A percentile compares a stretch with the other conserved stretches of the same genome.
Conservation (phyloP, 345 rosid genomes). For the Isatis tinctoria region DNA sequence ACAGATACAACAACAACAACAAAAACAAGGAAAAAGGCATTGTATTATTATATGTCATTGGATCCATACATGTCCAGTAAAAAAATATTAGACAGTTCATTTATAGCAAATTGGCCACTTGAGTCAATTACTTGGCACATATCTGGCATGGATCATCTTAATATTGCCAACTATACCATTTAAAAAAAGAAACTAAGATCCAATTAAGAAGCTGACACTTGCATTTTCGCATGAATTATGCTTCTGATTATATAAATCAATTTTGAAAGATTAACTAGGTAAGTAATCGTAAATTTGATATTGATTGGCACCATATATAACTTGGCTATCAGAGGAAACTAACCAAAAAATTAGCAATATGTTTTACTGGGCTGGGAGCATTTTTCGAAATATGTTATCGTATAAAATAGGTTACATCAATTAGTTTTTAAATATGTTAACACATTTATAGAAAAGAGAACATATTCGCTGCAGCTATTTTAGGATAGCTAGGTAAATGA, state of each 20-base stretch:
- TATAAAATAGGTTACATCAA: not conserved
- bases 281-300: not conserved
- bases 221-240: not conserved
- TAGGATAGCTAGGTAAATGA: not conserved
- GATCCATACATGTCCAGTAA: slow-evolving; percentile 16
- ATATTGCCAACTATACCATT: not conserved
- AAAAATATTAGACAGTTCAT: not conserved
- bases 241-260: not conserved
- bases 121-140: slow-evolving; percentile 3
- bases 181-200: not conserved
- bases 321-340: not conserved
- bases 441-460: not conserved
- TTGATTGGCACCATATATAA: not conserved
- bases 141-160: not conserved
- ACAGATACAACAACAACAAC: not conserved
- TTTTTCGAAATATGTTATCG: not conserved
- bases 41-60: not conserved
- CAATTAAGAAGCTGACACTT: slow-evolving; percentile 26
- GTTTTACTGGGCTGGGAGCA: not conserved
- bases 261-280: not conserved
- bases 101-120: slow-evolving; percentile 27
- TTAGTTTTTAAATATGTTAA: not conserved
- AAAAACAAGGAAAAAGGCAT: not conserved
- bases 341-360: not conserved
- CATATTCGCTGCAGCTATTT: not conserved